Evolutionary conservation across 2,329 filamentous ascomycete species (phyloP).

Genomic region (Botryotinia globosa): DNA sequence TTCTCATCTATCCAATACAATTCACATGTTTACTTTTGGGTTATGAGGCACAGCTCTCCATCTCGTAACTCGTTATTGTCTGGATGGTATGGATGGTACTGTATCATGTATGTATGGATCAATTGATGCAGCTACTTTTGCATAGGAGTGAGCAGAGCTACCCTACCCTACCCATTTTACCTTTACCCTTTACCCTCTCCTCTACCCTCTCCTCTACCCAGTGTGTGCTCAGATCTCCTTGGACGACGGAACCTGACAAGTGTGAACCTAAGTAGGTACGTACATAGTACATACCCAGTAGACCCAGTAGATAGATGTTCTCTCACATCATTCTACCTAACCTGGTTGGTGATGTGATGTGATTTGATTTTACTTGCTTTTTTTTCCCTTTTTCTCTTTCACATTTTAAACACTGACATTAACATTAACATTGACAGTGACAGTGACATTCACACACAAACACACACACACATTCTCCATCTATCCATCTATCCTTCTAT

Average conservation of each 20-base stretch:
- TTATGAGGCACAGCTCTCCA: neutral
- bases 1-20: neutral
- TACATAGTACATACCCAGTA: too few species aligned
- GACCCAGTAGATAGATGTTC: neutral
- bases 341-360: neutral
- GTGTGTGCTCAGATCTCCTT: neutral
- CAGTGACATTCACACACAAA: neutral
- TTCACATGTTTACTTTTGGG: neutral
- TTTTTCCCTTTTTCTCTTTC: neutral
- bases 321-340: neutral
- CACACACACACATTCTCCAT: too few species aligned
- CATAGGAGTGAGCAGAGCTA: neutral
- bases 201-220: too few species aligned
- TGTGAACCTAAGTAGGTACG: neutral
- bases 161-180: neutral
- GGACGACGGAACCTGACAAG: constrained; percentile 1
- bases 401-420: neutral
- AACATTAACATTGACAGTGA: neutral
- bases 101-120: too few species aligned
- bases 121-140: neutral
- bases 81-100: too few species aligned
- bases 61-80: too few species aligned
- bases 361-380: too few species aligned
- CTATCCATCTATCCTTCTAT: neutral
- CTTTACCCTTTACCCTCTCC: neutral